Conservation (phyloP, 495 filamentous ascomycete species). For the Cladorrhinum samala region DNA sequence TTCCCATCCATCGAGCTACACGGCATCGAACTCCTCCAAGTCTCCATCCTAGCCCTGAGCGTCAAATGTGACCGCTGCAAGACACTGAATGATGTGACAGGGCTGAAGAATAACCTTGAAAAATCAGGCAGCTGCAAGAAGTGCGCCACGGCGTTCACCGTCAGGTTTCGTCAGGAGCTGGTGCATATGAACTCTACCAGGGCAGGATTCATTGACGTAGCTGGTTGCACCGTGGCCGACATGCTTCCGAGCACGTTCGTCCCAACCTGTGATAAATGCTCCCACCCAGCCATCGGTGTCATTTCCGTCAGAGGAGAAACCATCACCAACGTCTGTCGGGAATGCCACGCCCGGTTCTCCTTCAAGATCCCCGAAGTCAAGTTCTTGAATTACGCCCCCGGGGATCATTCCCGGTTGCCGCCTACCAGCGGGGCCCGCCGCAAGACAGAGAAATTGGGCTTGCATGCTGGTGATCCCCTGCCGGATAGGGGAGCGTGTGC, state of each 20-base stretch:
- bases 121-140: constrained; percentile 61
- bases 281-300: constrained; percentile 58
- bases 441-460: constrained; percentile 68
- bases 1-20: constrained; percentile 79
- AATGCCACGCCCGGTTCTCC: constrained; percentile 79
- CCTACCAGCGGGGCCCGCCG: constrained; percentile 43
- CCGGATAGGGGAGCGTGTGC: constrained; percentile 66
- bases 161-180: constrained; percentile 66
- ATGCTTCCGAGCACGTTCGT: constrained; percentile 78
- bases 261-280: constrained; percentile 77
- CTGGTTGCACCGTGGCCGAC: constrained; percentile 71
- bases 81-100: constrained; percentile 63
- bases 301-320: constrained; percentile 69
- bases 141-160: constrained; percentile 62
- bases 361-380: constrained; percentile 77
- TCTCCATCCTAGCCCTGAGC: constrained; percentile 60
- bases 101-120: constrained; percentile 45
- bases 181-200: constrained; percentile 71
- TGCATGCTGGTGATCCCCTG: constrained; percentile 73
- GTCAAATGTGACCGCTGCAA: constrained; percentile 85
- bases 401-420: constrained; percentile 35
- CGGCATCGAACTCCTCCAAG: constrained; percentile 73
- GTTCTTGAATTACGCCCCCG: constrained; percentile 64
- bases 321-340: constrained; percentile 68
- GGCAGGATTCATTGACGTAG: constrained; percentile 77